Conservation (phyloP, 495 filamentous ascomycete genomes). For the Emericellopsis terricola region DNA sequence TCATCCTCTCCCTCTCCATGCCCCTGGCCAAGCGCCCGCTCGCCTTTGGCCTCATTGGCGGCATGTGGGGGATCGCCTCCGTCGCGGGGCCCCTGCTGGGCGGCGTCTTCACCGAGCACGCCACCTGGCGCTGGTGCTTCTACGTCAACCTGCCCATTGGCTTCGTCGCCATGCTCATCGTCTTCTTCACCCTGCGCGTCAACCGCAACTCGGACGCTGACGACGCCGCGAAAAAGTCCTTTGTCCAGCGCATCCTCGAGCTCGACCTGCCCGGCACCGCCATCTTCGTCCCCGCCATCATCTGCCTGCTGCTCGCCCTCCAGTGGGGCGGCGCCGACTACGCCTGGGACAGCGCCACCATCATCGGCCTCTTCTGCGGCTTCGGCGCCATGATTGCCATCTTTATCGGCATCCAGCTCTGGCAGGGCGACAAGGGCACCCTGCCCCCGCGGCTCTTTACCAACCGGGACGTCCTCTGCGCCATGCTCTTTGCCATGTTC, state of each 20-base stretch:
- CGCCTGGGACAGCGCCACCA: conserved; percentile 26
- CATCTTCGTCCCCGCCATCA: conserved; percentile 31
- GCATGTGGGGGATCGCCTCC: conserved; percentile 64
- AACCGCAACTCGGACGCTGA: conserved; percentile 10
- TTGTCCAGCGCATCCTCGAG: conserved; percentile 20
- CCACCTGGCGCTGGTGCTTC: conserved; percentile 39
- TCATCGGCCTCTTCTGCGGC: conserved; percentile 30
- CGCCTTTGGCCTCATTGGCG: conserved; percentile 61
- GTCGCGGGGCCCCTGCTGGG: conserved; percentile 25
- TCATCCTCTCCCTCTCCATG: conserved; percentile 48
- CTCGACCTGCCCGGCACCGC: conserved; percentile 34
- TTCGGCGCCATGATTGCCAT: conserved; percentile 25
- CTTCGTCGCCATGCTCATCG: conserved; percentile 32
- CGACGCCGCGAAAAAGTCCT: conserved; percentile 12
- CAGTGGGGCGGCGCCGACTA: conserved; percentile 42
- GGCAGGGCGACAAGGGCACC: conserved; percentile 31
- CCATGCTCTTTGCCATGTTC: conserved; percentile 36
- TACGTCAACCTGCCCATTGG: conserved; percentile 46
- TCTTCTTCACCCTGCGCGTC: conserved; percentile 34
- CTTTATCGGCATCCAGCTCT: conserved; percentile 33
- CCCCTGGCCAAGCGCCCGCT: conserved; percentile 51
- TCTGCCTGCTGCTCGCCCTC: conserved; percentile 42
- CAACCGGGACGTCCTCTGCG: conserved; percentile 32
- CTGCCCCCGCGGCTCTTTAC: conserved; percentile 38
- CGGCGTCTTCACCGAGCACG: conserved; percentile 26